These are phyloP conservation scores for Colletotrichum lindemuthianum DNA, from an alignment of 2,329 filamentous ascomycete species.

Conservation along the genomic window DNA sequence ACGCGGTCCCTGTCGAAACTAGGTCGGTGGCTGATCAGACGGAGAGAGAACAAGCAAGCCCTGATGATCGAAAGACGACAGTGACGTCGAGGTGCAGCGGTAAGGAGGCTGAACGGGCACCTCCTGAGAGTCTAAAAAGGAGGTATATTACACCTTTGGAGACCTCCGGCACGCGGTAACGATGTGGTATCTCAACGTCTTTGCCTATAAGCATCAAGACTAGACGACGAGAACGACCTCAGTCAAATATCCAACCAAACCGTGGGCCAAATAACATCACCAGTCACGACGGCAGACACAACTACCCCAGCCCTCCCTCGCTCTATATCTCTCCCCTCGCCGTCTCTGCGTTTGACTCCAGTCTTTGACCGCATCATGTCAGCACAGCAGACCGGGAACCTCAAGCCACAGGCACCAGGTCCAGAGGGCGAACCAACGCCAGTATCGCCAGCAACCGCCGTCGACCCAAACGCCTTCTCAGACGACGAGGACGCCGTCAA, in stretches of 20 bases:
- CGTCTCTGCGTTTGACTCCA: conserved; percentile 13
- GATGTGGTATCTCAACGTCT: neutral
- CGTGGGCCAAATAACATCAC: neutral
- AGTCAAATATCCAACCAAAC: neutral
- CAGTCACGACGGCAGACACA: conserved; percentile 16
- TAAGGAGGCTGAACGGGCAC: conserved; percentile 19
- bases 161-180: neutral
- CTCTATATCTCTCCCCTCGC: conserved; percentile 19
- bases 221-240: conserved; percentile 15
- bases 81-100: conserved; percentile 27
- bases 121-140: conserved; percentile 15
- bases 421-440: conserved; percentile 31
- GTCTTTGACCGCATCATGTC: conserved; percentile 33
- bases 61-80: conserved; percentile 16
- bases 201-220: conserved; percentile 1
- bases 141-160: conserved; percentile 30
- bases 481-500: conserved; percentile 22
- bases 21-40: conserved; percentile 34
- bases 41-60: conserved; percentile 21
- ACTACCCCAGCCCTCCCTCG: conserved; percentile 6
- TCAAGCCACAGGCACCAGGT: conserved; percentile 20
- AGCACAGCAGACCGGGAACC: conserved; percentile 26
- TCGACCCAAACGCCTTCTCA: conserved; percentile 31
- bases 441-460: conserved; percentile 34
- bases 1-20: conserved; percentile 33